Conservation (phyloP, 2,329 filamentous ascomycete species). For the Calonectria pseudoreteaudii region DNA sequence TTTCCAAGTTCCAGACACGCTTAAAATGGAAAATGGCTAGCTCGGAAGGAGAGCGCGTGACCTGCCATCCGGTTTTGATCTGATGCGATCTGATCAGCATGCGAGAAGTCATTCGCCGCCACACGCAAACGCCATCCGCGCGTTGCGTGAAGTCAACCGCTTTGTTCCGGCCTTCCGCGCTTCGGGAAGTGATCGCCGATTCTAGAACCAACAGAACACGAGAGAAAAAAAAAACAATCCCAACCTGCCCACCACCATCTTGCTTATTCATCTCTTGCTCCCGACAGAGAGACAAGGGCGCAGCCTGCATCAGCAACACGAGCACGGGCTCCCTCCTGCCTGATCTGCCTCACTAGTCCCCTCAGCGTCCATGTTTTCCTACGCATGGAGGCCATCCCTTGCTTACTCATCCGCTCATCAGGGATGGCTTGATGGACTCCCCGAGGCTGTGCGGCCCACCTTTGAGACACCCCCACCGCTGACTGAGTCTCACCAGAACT, state of each 20-base stretch:
- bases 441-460: not conserved
- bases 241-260: not conserved
- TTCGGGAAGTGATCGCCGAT: not conserved
- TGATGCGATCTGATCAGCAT: not conserved
- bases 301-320: not conserved
- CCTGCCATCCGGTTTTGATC: not conserved
- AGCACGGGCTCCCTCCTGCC: not conserved
- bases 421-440: no score
- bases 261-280: not conserved
- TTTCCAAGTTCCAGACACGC: not conserved
- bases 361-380: not conserved
- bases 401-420: not conserved
- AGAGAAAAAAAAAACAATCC: not conserved
- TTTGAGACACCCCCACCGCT: not conserved
- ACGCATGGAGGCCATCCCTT: not conserved
- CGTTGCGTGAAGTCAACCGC: not conserved
- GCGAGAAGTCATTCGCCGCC: not conserved
- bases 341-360: not conserved
- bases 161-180: not conserved
- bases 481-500: not conserved
- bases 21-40: slow-evolving; percentile 2
- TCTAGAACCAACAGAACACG: not conserved
- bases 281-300: no score
- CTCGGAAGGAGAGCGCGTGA: not conserved
- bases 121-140: not conserved